Evolutionary conservation across 306 rosid genomes (phyloP), one percentile per base, ranked within the genome.

Genomic region (Malus orientalis): DNA sequence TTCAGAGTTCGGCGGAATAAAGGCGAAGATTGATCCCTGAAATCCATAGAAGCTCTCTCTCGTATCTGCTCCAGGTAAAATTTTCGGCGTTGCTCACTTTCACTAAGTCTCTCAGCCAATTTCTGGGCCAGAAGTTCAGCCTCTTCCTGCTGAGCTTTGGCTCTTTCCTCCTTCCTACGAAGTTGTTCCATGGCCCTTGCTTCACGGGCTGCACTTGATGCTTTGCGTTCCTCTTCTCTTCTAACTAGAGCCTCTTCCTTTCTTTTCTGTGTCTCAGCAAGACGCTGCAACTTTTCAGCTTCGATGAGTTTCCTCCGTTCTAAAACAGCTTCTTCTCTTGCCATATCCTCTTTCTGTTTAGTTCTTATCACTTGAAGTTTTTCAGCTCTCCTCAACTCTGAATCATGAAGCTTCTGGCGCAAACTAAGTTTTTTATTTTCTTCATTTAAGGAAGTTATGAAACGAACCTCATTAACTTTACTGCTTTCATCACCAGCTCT

Each of bases 401-500:
- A 95, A 80, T 81, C 98, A 42, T 92, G 97, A 87, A 92, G 98
- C 74, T 92, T 95, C 87, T 92, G 98, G 74, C 97, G 97, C 86
- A 95, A 70, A 8, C 88, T 90, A 74, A 90, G 81, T 70, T 95
- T 95, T 78, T 95, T 95, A 76, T 95, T 95, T 86, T 92, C 98
- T 85, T 90, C 98, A 75, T 90, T 95, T 78, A 95, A 82, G 84
- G 97, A 92, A 79, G 97, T 95, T 74, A 95, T 95, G 79, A 95
- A 95, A 76, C 97, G 97, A 76, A 95, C 96, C 88, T 95, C 98
- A 27, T 95, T 95, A 32, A 95, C 98, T 88, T 95, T 95, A 85
- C 97, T 95, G 85, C 97, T 95, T 81, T 95, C 98, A 79, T 95
- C 97, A 40, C 98, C 97, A 87, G 98, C 98, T 90, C 98, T 95